Percentiles rank a stretch among this genome's conserved stretches.
Conservation (phyloP, 192 early-diverging fungal species). For the Linnemannia hyalina region DNA sequence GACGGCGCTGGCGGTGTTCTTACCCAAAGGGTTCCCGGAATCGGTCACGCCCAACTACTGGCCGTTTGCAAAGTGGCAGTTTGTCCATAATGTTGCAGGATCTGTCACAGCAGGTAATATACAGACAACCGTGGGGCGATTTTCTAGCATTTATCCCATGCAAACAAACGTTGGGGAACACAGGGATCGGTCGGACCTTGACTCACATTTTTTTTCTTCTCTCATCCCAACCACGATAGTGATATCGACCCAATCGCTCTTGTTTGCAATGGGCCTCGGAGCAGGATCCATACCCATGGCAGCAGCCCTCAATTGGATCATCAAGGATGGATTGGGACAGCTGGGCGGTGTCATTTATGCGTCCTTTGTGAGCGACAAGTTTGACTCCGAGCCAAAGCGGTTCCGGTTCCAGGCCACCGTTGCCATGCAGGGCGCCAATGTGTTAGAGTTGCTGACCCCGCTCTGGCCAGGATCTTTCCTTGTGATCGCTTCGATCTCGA, state of each 20-base stretch:
- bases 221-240: conserved; percentile 50
- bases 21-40: conserved; percentile 82
- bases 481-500: conserved; percentile 79
- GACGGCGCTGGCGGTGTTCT: conserved; percentile 64
- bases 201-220: conserved; percentile 8
- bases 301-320: conserved; percentile 91
- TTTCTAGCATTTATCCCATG: not conserved
- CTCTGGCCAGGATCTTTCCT: conserved; percentile 84
- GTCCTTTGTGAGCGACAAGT: conserved; percentile 76
- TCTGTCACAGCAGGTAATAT: conserved; percentile 75
- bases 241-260: conserved; percentile 87
- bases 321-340: conserved; percentile 92
- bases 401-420: conserved; percentile 81
- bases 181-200: not conserved
- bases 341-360: conserved; percentile 89
- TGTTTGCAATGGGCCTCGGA: conserved; percentile 87
- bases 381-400: conserved; percentile 88
- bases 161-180: not conserved
- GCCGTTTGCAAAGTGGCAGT: conserved; percentile 83
- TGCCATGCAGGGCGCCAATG: conserved; percentile 79
- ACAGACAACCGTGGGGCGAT: not conserved
- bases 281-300: conserved; percentile 81
- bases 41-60: conserved; percentile 82
- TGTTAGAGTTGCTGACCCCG: conserved; percentile 85
- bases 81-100: conserved; percentile 82